Evolutionary conservation across 495 filamentous ascomycete species (phyloP).

Genomic region (Penicillium bialowiezense): DNA sequence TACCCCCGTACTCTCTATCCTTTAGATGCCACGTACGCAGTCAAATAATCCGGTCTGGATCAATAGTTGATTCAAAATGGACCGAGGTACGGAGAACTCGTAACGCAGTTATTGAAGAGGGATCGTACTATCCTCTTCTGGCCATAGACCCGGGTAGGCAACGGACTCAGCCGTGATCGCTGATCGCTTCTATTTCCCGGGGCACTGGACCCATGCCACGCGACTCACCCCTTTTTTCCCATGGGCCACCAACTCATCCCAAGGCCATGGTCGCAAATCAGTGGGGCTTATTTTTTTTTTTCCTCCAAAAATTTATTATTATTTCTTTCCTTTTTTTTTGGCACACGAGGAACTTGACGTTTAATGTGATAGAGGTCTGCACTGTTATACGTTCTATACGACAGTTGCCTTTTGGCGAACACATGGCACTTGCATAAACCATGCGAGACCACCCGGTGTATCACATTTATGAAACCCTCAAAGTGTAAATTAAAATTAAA

Average conservation of each 20-base stretch:
- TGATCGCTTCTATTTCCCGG: constrained; percentile 5
- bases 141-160: constrained; percentile 11
- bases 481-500: constrained; percentile 3
- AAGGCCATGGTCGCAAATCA: constrained; percentile 6
- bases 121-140: constrained; percentile 9
- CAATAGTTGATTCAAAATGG: constrained; percentile 1
- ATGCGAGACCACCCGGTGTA: constrained; percentile 2
- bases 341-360: constrained; percentile 1
- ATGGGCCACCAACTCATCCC: background rate
- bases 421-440: constrained; percentile 29
- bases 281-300: constrained; percentile 3
- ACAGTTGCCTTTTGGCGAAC: constrained; percentile 19
- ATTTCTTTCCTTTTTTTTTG: background rate
- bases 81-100: background rate
- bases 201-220: constrained; percentile 10
- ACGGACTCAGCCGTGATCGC: constrained; percentile 12
- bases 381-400: background rate
- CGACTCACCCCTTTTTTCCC: constrained; percentile 8
- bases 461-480: constrained; percentile 12
- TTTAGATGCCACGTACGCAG: background rate
- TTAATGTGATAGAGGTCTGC: background rate
- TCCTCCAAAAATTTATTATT: too few species aligned
- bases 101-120: background rate
- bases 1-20: background rate
- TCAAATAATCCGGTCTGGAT: background rate